Base-by-base conservation (phyloP, 208 protist species). In the Tritrichomonas musculus region DNA sequence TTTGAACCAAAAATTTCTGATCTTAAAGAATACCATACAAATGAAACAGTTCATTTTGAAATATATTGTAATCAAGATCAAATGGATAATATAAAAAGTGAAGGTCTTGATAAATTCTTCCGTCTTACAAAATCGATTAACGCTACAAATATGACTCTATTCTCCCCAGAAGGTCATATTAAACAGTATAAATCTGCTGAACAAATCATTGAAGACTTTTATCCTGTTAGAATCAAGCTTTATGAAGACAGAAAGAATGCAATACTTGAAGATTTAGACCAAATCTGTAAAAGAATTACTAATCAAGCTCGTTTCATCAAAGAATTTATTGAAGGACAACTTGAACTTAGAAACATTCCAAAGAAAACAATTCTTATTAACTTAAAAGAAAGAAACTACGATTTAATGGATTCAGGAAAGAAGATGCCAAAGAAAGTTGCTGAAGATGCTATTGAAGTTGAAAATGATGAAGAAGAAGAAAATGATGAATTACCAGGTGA, bases 271-370 rank as follows among this genome's bases (percentile, higher is more conserved):
- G 95, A 97, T 65, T 95, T 99, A 55, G 94, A 94, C 11, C 96
- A 96, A 4, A 93, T 96, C 92, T 96, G 97, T 39, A 96, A 94
- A 64, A 98, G 98, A 95, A 95, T 99, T 47, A 95, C 98, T 94
- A 99, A 99, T 96, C 98, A 98, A 96, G 98, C 98, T 9, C 97
- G 98, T 93, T 99, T 99, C 94, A 98, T 99, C 88, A 95, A 95
- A 1, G 97, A 97, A 92, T 98, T 99, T 9, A 96, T 99, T 53
- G 96, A 96, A 17, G 98, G 98, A 50, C 94, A 95, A 36, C 95
- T 99, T 14, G 93, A 97, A 17, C 97, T 99, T 53, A 97, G 94
- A 57, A 97, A 97, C 92, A 95, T 97, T 13, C 97, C 97, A 95
- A 98, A 98, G 94, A 93, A 94, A 60, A 97, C 98, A 9, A 94